Evolutionary conservation across 2,329 filamentous ascomycete species (phyloP), one percentile per base, ranked within the genome.

Genomic region (Aspergillus versicolor): DNA sequence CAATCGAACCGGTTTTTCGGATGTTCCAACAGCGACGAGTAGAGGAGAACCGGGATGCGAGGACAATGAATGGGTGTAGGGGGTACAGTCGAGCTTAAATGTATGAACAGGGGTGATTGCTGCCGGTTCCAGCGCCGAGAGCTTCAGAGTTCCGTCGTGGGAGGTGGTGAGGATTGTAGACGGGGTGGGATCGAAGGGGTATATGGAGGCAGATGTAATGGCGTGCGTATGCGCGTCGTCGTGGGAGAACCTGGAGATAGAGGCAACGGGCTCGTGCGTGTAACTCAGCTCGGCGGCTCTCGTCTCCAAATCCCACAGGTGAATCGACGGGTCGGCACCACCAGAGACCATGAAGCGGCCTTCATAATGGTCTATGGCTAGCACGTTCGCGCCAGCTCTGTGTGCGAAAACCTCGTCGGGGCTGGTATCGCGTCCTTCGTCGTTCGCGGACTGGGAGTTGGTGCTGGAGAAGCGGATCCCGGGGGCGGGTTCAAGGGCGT

Each of bases 11-110:
- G 89, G 83, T 6, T 91, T 90, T 69, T 94, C 87, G 62, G 95
- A 91, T 0, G 92, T 95, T 0, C 90, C 92, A 67, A 91, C 94
- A 9, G 93, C 92, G 9, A 97, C 89, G 4, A 96, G 82, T 0
- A 96, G 80, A 82, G 52, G 84, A 77, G 55, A 91, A 83, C 57
- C 92, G 77, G 42, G 87, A 83, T 76, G 70, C 2, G 75, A 71
- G 1, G 92, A 96, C 24, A 90, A 82, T 0, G 89, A 86, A 71
- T 96, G 92, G 1, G 88, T 72, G 61, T 79, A 79, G 0, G 78
- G 75, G 2, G 77, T 77, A 45, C 75, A 77, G 37, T 78, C 72
- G 0, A 81, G 73, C 11, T 70, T 67, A 56, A 81, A 81, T 2
- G 74, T 78, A 63, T 79, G 76, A 3, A 78, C 68, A 1, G 77